Evolutionary conservation across 495 filamentous ascomycete genomes (phyloP).

Genomic region (Xylaria grammica): DNA sequence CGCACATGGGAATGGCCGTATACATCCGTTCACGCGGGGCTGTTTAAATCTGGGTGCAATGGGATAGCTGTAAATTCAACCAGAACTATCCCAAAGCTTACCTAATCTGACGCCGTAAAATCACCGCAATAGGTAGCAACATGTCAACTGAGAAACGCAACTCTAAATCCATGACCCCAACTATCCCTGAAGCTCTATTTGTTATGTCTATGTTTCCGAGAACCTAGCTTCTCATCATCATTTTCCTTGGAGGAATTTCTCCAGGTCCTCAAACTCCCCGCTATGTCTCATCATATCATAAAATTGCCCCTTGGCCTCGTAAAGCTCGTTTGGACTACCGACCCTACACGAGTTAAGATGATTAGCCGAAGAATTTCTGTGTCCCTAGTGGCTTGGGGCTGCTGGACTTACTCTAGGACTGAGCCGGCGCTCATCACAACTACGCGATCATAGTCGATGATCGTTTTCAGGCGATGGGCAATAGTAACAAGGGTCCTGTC

Average conservation of each 20-base stretch:
- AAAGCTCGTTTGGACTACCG: constrained; percentile 51
- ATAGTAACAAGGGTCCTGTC: constrained; percentile 58
- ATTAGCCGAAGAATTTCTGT: constrained; percentile 24
- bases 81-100: too few species aligned
- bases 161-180: too few species aligned
- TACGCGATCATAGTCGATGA: constrained; percentile 57
- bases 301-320: constrained; percentile 49
- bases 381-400: not conserved
- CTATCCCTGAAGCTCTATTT: too few species aligned
- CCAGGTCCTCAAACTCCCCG: constrained; percentile 55
- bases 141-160: too few species aligned
- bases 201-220: not conserved
- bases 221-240: constrained; percentile 6
- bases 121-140: too few species aligned
- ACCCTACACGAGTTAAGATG: constrained; percentile 32
- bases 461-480: constrained; percentile 55
- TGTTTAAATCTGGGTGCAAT: too few species aligned
- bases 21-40: too few species aligned
- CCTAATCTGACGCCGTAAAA: too few species aligned
- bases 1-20: too few species aligned
- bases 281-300: constrained; percentile 58
- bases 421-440: constrained; percentile 53
- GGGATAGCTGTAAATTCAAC: too few species aligned
- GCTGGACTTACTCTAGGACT: constrained; percentile 42
- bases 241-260: constrained; percentile 11